Percentiles rank a stretch among this genome's conserved stretches.
Evolutionary conservation across 1,139 yeast species (phyloP).

Genomic region (Magnusiomyces paraingens): DNA sequence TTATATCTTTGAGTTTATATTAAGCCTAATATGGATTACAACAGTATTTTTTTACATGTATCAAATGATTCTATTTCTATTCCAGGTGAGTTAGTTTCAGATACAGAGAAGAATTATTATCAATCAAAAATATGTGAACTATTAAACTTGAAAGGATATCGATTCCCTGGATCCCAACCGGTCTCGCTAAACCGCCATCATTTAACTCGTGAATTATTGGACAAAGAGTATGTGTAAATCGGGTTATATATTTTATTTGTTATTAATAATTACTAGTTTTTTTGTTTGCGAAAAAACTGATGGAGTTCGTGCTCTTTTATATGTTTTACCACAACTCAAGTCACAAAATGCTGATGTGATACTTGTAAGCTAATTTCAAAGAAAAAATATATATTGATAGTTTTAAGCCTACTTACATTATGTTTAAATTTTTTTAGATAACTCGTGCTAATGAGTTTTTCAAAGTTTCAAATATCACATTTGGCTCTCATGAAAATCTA

Average conservation of each 20-base stretch:
- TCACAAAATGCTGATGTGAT: background rate
- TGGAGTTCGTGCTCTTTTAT: constrained; percentile 51
- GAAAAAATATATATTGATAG: too few species aligned
- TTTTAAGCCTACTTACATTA: too few species aligned
- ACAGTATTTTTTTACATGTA: too few species aligned
- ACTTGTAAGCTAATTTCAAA: background rate
- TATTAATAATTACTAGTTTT: constrained; percentile 35
- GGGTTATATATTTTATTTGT: background rate
- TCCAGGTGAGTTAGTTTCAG: constrained; percentile 16
- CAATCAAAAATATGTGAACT: background rate
- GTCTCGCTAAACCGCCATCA: constrained; percentile 51
- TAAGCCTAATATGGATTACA: too few species aligned
- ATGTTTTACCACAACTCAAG: constrained; percentile 18
- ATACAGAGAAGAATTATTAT: background rate
- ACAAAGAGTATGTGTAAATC: constrained; percentile 44
- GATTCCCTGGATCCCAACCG: constrained; percentile 91
- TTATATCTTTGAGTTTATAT: too few species aligned
- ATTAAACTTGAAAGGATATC: constrained; percentile 13
- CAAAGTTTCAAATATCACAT: constrained; percentile 27
- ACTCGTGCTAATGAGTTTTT: constrained; percentile 86
- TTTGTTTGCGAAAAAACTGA: constrained; percentile 95
- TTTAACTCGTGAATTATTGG: constrained; percentile 42
- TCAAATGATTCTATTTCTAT: constrained; percentile 10
- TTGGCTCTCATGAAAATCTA: constrained; percentile 62
- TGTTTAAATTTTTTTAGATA: constrained; percentile 35